Percentiles rank a stretch among this genome's conserved stretches.
Conservation (phyloP, 73 alveolate species). For the Effrenium voratum region DNA sequence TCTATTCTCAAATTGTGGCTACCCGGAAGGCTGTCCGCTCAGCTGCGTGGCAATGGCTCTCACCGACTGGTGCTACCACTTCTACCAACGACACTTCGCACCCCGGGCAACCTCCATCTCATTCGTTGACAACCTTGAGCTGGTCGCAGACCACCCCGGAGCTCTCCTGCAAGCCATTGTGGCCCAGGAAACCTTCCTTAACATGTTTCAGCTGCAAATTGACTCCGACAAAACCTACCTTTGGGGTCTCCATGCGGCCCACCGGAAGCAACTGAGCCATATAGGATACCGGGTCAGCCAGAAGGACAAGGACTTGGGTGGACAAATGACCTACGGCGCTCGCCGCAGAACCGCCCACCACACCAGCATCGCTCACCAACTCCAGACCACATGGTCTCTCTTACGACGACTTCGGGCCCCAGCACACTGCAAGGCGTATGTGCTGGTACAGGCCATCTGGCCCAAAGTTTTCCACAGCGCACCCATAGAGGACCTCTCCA, state of each 20-base stretch:
- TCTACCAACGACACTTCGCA: not conserved
- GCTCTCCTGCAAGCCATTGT: not conserved
- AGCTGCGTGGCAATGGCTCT: not conserved
- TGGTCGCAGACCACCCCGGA: not conserved
- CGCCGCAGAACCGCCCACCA: not conserved
- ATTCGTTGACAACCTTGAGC: not conserved
- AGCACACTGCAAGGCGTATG: not conserved
- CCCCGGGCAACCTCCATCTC: not conserved
- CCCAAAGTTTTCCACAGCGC: not conserved
- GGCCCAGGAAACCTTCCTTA: not conserved
- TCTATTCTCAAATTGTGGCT: not conserved
- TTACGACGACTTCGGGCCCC: not conserved
- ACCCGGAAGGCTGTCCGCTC: not conserved
- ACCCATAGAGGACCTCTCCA: not conserved
- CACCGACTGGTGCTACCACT: not conserved
- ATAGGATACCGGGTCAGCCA: not conserved
- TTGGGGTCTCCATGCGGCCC: not conserved
- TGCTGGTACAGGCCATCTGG: not conserved
- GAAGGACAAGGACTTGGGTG: not conserved
- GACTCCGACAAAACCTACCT: not conserved
- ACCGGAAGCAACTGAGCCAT: not conserved
- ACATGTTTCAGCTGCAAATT: not conserved
- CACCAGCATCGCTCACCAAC: not conserved
- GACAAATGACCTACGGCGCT: not conserved
- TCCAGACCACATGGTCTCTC: not conserved